phyloP scores from a whole-genome alignment of 2,329 filamentous ascomycete species.

The Penicillium hesseltinei region DNA sequence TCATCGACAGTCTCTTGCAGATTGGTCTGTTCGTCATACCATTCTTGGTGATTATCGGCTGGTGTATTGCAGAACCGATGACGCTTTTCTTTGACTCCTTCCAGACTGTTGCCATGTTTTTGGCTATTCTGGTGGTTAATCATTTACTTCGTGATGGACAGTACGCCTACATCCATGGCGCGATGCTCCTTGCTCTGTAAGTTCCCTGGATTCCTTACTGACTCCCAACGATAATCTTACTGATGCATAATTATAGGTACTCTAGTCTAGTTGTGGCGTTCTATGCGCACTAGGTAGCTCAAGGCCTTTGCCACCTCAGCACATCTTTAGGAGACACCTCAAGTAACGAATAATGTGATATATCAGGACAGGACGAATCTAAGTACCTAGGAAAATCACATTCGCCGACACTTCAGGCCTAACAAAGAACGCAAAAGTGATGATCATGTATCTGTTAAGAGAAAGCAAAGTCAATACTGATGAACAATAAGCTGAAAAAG shows the following conservation, averaged over 20 bases:
- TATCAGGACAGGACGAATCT: not conserved
- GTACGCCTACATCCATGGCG: conserved; percentile 73
- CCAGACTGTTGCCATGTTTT: conserved; percentile 67
- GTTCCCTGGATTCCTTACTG: conserved; percentile 5
- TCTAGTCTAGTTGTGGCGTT: conserved; percentile 11
- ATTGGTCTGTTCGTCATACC: conserved; percentile 73
- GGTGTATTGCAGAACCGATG: conserved; percentile 67
- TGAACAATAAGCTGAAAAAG: not conserved
- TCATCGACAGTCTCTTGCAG: conserved; percentile 72
- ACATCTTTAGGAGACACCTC: not conserved
- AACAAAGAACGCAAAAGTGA: conserved; percentile 17
- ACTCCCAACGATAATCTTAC: not conserved
- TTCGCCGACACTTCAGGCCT: conserved; percentile 5
- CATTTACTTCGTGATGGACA: conserved; percentile 70
- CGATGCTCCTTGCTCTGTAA: conserved; percentile 57
- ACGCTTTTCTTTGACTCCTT: conserved; percentile 72
- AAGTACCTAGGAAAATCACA: conserved; percentile 3
- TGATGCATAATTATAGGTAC: conserved; percentile 8
- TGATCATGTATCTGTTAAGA: conserved; percentile 16
- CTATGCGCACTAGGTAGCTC: conserved; percentile 7
- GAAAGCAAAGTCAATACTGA: not conserved
- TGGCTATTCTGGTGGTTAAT: conserved; percentile 66
- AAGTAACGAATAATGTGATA: not conserved
- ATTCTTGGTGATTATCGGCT: conserved; percentile 69
- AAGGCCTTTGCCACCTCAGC: not conserved